Evolutionary conservation across 352 stramenopile genomes (phyloP).

Genomic region (Phytophthora constricta): DNA sequence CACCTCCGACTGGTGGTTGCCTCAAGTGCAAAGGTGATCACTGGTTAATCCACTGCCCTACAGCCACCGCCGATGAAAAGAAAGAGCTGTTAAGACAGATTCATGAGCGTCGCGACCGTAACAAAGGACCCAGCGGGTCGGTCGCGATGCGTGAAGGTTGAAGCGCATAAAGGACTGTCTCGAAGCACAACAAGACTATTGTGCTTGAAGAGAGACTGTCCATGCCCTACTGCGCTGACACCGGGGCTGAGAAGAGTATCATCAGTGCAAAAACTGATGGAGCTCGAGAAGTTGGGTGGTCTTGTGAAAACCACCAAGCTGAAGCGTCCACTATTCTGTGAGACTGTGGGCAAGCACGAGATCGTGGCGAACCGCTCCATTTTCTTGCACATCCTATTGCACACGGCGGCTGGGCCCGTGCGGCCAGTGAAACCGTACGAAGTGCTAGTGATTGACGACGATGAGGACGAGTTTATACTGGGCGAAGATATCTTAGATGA

Average conservation of each 20-base stretch:
- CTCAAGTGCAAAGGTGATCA: constrained; percentile 21
- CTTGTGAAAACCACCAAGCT: constrained; percentile 15
- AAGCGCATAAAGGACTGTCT: constrained; percentile 25
- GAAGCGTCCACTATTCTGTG: constrained; percentile 4
- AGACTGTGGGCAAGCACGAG: constrained; percentile 15
- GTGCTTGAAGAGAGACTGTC: constrained; percentile 22
- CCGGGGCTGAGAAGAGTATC: constrained; percentile 20
- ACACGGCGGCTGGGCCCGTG: constrained; percentile 9
- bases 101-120: constrained; percentile 10
- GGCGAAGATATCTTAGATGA: constrained; percentile 11
- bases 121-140: background rate
- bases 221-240: constrained; percentile 25
- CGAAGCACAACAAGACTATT: constrained; percentile 19
- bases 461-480: constrained; percentile 20
- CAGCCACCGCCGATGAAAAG: constrained; percentile 14
- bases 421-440: constrained; percentile 8
- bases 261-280: constrained; percentile 21
- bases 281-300: constrained; percentile 18
- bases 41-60: constrained; percentile 11
- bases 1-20: constrained; percentile 9
- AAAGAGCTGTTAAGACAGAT: constrained; percentile 11
- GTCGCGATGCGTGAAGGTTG: constrained; percentile 13
- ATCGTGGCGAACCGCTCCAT: constrained; percentile 1
- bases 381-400: constrained; percentile 8
- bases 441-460: constrained; percentile 12